Evolutionary conservation across 306 rosid genomes (phyloP), one percentile per base, ranked within the genome.

Genomic region (Echinosophora koreensis): DNA sequence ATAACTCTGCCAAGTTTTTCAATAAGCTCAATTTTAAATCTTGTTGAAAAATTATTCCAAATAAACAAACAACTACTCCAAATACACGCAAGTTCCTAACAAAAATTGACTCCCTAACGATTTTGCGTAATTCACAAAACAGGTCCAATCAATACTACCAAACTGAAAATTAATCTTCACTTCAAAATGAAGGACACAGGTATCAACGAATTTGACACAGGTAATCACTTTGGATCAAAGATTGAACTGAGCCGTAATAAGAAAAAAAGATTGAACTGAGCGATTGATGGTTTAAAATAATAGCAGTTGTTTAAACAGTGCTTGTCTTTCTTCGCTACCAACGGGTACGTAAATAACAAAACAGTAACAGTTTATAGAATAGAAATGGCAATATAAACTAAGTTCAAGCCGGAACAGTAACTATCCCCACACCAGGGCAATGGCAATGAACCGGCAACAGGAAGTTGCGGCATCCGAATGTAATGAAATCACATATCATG

Each of bases 381-480:
- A 66, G 62, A 30, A 55, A 79, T 83, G 62, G 66, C 55, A 79
- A 70, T 27, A 49, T 13, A 72, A 62, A 70, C 83, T 73, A 77
- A 52, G 34, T 47, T 41, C 49, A 2, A 71, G 76, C 79, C 80
- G 54, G 74, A 88, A 85, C 75, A 49, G 37, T 12, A 54, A 62
- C 56, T 41, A 38, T 69, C 60, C 51, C 49, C 67, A 10, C 50
- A 38, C 44, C 56, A 30, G 34, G 76, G 76, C 68, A 30, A 30
- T 22, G 69, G 84, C 79, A 56, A 70, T 76, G 47, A 84, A 64
- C 82, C 77, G 56, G 89, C 90, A 90, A 90, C 88, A 62, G 89
- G 90, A 71, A 86, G 93, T 90, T 88, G 89, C 84, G 7, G 82
- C 89, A 66, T 49, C 84, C 6, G 84, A 87, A 66, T 56, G 3